Evolutionary conservation across 495 filamentous ascomycete species (phyloP), one percentile per base, ranked within the genome.

Genomic region (Neurospora tetraspora): DNA sequence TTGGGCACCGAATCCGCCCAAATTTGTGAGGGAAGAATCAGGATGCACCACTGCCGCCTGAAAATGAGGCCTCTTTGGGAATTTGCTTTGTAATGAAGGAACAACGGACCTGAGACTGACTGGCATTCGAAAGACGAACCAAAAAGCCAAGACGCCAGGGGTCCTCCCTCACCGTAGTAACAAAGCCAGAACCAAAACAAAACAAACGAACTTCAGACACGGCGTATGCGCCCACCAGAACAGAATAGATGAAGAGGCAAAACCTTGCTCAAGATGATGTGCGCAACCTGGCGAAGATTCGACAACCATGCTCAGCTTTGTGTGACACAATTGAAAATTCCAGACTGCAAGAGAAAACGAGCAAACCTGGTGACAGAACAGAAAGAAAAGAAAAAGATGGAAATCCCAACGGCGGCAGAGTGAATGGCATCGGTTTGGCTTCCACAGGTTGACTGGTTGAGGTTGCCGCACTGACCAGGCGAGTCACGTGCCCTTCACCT

Each of bases 401-500:
- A 45, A n/a, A n/a, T n/a, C 40, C 16, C 18, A 27, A 27, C 27
- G 27, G 27, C 2, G 53, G 27, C 53, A 65, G 6, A 65, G 53
- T 65, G 53, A 61, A 61, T 61, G 53, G 53, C 47, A 59, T 61
- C 53, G 53, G 53, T 61, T 61, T 61, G 47, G 14, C 47, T 20
- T n/a, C 47, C 20, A 23, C 20, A 59, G 47, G 47, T 31, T 31
- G 47, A 27, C 8, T 61, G 12, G 53, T 65, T 65, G 34, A 39
- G 27, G 47, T 71, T 59, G 69, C 72, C 71, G 77, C 76, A 79
- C 76, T 68, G 74, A 61, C 79, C 79, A 80, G 5, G 11, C 10
- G 23, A 4, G 39, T 79, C 79, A 80, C 79, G 79, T 80, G 79
- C 42, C n/a, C 14, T 2, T 65, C 53, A 65, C 53, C 27, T 65